phyloP scores from a whole-genome alignment of 2,329 filamentous ascomycete species.

The Alternaria longipes region DNA sequence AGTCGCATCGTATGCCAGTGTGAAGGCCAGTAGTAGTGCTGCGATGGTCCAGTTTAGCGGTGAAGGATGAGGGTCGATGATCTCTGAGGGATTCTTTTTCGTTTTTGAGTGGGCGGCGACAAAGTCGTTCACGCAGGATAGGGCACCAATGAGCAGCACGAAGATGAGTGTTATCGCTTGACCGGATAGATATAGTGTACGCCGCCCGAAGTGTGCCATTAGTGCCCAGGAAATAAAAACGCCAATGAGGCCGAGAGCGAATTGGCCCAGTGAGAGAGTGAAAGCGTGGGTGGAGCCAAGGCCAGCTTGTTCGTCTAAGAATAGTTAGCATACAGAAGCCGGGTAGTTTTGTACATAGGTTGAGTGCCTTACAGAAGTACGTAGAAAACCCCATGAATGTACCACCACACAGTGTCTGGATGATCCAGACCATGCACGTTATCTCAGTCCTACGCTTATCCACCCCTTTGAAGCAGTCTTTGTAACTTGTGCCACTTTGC shows the following conservation, averaged over 20 bases:
- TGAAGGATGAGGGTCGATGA: background rate
- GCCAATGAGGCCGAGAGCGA: conserved; percentile 50
- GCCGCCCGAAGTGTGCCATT: conserved; percentile 79
- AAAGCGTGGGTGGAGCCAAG: conserved; percentile 14
- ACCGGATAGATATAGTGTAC: conserved; percentile 76
- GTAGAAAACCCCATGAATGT: conserved; percentile 44
- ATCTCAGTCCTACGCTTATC: conserved; percentile 82
- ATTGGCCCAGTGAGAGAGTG: conserved; percentile 18
- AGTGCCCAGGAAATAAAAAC: conserved; percentile 80
- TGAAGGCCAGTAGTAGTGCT: conserved; percentile 20
- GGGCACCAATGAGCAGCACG: conserved; percentile 68
- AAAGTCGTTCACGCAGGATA: background rate
- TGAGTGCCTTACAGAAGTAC: conserved; percentile 49
- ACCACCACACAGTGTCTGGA: conserved; percentile 48
- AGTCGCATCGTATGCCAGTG: conserved; percentile 20
- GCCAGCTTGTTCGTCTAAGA: conserved; percentile 27
- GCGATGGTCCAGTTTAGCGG: conserved; percentile 19
- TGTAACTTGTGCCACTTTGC: conserved; percentile 70
- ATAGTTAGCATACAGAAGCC: background rate
- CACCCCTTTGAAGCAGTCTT: conserved; percentile 81
- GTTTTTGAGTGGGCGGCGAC: background rate
- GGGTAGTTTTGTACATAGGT: accelerated
- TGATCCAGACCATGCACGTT: conserved; percentile 59
- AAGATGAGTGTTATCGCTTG: conserved; percentile 61
- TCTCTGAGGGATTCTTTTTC: background rate